Conservation (phyloP, 441 rosid genomes). For the Jatropha podagrica region DNA sequence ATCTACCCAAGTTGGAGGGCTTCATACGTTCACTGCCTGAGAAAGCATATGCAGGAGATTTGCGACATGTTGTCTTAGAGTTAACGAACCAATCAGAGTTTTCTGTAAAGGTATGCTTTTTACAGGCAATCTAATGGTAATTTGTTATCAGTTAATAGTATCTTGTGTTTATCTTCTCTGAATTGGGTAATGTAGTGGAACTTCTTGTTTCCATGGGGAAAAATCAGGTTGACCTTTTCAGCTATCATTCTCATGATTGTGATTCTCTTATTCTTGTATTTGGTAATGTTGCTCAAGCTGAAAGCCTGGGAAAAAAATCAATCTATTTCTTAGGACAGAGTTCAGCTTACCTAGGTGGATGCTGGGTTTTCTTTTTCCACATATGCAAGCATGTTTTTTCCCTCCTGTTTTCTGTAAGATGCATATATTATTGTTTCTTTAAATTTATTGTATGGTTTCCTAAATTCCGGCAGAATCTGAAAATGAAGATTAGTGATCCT, state of each 20-base stretch:
- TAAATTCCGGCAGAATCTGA: slow-evolving; percentile 65
- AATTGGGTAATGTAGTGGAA: background rate
- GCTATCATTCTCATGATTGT: background rate
- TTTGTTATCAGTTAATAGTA: background rate
- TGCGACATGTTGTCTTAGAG: slow-evolving; percentile 69
- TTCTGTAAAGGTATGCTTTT: slow-evolving; percentile 69
- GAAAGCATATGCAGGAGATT: slow-evolving; percentile 75
- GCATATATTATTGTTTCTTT: slow-evolving; percentile 3
- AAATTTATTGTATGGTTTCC: slow-evolving; percentile 16
- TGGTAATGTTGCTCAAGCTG: background rate
- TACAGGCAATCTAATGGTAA: no score
- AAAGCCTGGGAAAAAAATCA: background rate
- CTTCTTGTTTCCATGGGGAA: background rate
- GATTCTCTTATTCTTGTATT: background rate
- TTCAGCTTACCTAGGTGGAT: background rate
- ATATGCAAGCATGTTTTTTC: background rate
- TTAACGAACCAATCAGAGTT: slow-evolving; percentile 70
- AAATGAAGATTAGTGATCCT: slow-evolving; percentile 90
- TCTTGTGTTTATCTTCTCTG: background rate
- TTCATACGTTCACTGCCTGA: slow-evolving; percentile 59
- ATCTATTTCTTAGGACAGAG: background rate
- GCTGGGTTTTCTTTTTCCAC: background rate
- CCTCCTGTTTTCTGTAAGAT: background rate
- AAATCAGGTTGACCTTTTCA: background rate
- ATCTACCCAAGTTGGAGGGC: slow-evolving; percentile 92